Conservation (phyloP, 2,329 filamentous ascomycete species). For the Fusarium sublunatum region DNA sequence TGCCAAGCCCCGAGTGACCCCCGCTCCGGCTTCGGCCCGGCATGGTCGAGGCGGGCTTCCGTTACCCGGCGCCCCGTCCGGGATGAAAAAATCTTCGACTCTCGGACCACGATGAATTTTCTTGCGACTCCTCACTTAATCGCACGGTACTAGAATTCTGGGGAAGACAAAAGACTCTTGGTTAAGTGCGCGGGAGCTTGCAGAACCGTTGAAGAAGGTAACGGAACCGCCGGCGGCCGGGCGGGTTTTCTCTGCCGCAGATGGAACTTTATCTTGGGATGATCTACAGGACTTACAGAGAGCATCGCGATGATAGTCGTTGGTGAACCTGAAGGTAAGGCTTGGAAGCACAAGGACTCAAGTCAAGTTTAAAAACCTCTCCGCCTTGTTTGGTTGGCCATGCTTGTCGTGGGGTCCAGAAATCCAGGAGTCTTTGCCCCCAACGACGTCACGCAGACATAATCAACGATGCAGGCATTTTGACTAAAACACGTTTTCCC, state of each 20-base stretch:
- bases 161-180: constrained; percentile 18
- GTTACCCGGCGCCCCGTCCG: constrained; percentile 29
- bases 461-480: neutral
- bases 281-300: constrained; percentile 4
- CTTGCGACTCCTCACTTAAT: constrained; percentile 22
- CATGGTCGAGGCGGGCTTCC: constrained; percentile 21
- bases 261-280: constrained; percentile 5
- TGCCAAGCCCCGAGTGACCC: constrained; percentile 18
- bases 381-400: constrained; percentile 2
- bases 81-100: neutral
- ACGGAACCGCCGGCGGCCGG: constrained; percentile 14
- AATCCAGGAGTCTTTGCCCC: constrained; percentile 11
- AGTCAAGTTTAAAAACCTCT: neutral
- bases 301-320: neutral
- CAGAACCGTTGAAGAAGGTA: constrained; percentile 17
- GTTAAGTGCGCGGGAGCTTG: constrained; percentile 1
- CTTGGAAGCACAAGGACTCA: constrained; percentile 8
- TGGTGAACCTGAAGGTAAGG: constrained; percentile 1
- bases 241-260: constrained; percentile 6
- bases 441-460: constrained; percentile 33
- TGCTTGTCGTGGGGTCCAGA: neutral
- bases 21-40: constrained; percentile 42
- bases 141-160: constrained; percentile 34
- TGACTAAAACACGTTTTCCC: constrained; percentile 5
- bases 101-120: constrained; percentile 15